These are phyloP conservation scores for Fusarium staphyleae DNA, from an alignment of 2,329 filamentous ascomycete species.

Conservation along the genomic window DNA sequence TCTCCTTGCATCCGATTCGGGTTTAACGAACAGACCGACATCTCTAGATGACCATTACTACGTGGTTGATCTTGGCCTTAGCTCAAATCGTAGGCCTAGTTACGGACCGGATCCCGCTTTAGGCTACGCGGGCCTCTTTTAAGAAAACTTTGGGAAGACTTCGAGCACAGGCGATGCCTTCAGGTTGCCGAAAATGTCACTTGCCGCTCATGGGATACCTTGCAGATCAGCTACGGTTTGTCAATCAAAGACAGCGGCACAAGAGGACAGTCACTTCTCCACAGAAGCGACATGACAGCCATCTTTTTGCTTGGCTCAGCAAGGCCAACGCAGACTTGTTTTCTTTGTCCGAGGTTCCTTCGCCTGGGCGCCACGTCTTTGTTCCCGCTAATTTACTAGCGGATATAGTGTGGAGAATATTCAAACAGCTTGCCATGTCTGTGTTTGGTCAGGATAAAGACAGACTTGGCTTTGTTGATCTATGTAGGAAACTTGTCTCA, in stretches of 20 bases:
- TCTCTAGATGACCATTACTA: constrained; percentile 9
- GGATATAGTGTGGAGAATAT: constrained; percentile 8
- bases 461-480: constrained; percentile 14
- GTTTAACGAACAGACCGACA: constrained; percentile 11
- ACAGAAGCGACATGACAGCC: not conserved
- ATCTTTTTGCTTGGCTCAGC: not conserved
- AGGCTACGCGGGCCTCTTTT: constrained; percentile 17
- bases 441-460: constrained; percentile 3
- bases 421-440: constrained; percentile 7
- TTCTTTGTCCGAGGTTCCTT: not conserved
- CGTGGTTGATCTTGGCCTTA: constrained; percentile 4
- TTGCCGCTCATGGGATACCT: constrained; percentile 9
- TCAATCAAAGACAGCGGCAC: not conserved
- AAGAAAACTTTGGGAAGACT: constrained; percentile 1
- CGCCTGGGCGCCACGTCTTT: constrained; percentile 4
- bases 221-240: constrained; percentile 6
- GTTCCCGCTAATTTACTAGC: constrained; percentile 4
- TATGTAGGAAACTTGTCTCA: constrained; percentile 14
- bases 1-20: constrained; percentile 24
- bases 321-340: constrained; percentile 5
- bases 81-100: constrained; percentile 19
- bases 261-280: constrained; percentile 4
- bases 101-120: constrained; percentile 20
- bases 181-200: not conserved
- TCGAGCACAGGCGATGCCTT: constrained; percentile 5